Percentiles rank a stretch among this genome's conserved stretches.
Evolutionary conservation across 192 early-diverging fungal genomes (phyloP).

Genomic region (Rhizoclosmatium globosum): DNA sequence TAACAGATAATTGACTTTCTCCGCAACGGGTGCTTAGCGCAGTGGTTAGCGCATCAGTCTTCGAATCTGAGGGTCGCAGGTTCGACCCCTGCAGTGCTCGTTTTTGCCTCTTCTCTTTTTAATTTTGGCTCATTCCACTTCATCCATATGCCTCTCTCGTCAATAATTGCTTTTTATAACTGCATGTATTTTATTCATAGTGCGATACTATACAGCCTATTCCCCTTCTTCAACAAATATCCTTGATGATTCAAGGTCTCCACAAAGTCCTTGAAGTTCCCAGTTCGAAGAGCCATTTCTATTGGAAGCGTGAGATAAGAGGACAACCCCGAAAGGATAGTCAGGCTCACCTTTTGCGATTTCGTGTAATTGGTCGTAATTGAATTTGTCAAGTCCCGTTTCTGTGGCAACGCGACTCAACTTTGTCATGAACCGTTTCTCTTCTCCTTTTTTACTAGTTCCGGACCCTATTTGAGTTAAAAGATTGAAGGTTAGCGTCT

Average conservation of each 20-base stretch:
- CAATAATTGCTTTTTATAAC: too few species aligned
- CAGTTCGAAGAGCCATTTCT: slow-evolving; percentile 60
- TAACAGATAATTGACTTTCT: neutral
- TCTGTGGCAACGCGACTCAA: slow-evolving; percentile 64
- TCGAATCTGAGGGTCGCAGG: too few species aligned
- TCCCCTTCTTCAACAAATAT: slow-evolving; percentile 76
- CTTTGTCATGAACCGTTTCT: slow-evolving; percentile 71
- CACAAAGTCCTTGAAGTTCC: slow-evolving; percentile 71
- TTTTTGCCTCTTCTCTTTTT: too few species aligned
- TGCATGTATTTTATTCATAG: too few species aligned
- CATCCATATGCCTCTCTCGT: too few species aligned
- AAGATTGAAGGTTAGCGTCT: too few species aligned
- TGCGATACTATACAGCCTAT: slow-evolving; percentile 55
- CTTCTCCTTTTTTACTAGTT: slow-evolving; percentile 60
- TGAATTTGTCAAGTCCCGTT: slow-evolving; percentile 73
- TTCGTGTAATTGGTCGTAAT: slow-evolving; percentile 67
- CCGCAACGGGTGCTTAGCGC: neutral
- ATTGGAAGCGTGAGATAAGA: slow-evolving; percentile 8
- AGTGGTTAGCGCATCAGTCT: too few species aligned
- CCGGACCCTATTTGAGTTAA: slow-evolving; percentile 48
- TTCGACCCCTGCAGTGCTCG: too few species aligned
- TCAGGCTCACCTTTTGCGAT: slow-evolving; percentile 61
- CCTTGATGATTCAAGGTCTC: slow-evolving; percentile 78
- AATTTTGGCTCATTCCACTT: too few species aligned
- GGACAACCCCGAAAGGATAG: slow-evolving; percentile 9